These are phyloP conservation scores for Gossypium gossypioides DNA, from an alignment of 441 rosid species.

Conservation along the genomic window DNA sequence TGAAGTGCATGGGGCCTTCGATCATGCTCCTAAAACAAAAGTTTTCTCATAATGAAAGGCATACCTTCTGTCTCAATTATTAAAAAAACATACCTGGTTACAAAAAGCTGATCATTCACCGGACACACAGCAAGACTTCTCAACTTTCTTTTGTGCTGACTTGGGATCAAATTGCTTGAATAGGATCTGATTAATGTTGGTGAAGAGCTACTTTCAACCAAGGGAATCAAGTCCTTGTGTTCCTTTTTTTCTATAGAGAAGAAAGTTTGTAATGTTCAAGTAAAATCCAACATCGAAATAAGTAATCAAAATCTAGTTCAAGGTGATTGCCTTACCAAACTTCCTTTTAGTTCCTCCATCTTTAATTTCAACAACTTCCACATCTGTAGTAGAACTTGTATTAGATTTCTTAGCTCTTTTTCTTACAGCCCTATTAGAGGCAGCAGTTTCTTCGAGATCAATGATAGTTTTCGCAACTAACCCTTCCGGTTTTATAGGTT, in stretches of 20 bases:
- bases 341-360: slow-evolving; percentile 61
- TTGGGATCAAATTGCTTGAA: slow-evolving; percentile 53
- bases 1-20: background rate
- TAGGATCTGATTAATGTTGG: slow-evolving; percentile 45
- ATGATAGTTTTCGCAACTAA: slow-evolving; percentile 19
- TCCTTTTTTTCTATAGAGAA: slow-evolving; percentile 51
- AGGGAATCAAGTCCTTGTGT: slow-evolving; percentile 62
- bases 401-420: slow-evolving; percentile 31
- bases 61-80: background rate
- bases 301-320: background rate
- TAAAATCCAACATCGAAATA: slow-evolving; percentile 7
- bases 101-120: slow-evolving; percentile 68
- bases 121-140: slow-evolving; percentile 76
- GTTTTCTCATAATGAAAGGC: background rate
- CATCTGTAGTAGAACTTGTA: slow-evolving; percentile 22
- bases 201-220: slow-evolving; percentile 44
- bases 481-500: slow-evolving; percentile 19
- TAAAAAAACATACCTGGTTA: slow-evolving; percentile 51
- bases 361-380: slow-evolving; percentile 26
- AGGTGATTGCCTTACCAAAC: slow-evolving; percentile 36
- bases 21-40: background rate
- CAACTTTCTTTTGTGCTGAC: slow-evolving; percentile 91
- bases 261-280: slow-evolving; percentile 2
- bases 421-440: slow-evolving; percentile 23
- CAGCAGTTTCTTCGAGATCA: slow-evolving; percentile 20